Conservation (phyloP, 352 stramenopile genomes). For the Elongisporangium undulatum region DNA sequence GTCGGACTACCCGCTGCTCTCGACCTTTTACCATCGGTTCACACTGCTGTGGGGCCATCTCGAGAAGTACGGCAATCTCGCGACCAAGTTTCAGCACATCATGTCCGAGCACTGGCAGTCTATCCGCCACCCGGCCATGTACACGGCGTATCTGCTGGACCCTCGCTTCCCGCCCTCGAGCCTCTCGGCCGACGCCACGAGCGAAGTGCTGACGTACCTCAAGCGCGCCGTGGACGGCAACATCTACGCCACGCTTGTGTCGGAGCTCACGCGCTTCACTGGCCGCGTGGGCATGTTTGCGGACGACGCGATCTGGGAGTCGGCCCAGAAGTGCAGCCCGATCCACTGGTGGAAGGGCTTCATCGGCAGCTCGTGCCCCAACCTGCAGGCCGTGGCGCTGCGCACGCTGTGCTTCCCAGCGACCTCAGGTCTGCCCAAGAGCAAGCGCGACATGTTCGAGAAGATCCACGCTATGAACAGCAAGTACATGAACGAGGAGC, state of each 20-base stretch:
- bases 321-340: conserved; percentile 62
- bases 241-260: conserved; percentile 44
- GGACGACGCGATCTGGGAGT: conserved; percentile 73
- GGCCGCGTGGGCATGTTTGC: conserved; percentile 55
- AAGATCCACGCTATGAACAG: conserved; percentile 47
- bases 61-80: conserved; percentile 46
- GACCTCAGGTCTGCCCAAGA: conserved; percentile 45
- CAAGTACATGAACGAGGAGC: conserved; percentile 68
- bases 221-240: conserved; percentile 39
- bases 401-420: conserved; percentile 57
- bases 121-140: conserved; percentile 66
- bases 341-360: conserved; percentile 82
- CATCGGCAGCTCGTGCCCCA: conserved; percentile 64
- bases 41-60: conserved; percentile 59
- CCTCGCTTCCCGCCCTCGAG: conserved; percentile 54
- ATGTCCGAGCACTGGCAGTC: conserved; percentile 54
- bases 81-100: conserved; percentile 45
- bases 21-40: conserved; percentile 75
- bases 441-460: conserved; percentile 50
- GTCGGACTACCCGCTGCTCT: conserved; percentile 52
- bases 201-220: conserved; percentile 52
- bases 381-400: conserved; percentile 58
- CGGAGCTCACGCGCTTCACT: conserved; percentile 68
- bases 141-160: conserved; percentile 74
- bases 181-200: conserved; percentile 49